Percentiles rank a stretch among this genome's conserved stretches.
phyloP scores from a whole-genome alignment of 2,329 filamentous ascomycete genomes.

The Knufia petricola region DNA sequence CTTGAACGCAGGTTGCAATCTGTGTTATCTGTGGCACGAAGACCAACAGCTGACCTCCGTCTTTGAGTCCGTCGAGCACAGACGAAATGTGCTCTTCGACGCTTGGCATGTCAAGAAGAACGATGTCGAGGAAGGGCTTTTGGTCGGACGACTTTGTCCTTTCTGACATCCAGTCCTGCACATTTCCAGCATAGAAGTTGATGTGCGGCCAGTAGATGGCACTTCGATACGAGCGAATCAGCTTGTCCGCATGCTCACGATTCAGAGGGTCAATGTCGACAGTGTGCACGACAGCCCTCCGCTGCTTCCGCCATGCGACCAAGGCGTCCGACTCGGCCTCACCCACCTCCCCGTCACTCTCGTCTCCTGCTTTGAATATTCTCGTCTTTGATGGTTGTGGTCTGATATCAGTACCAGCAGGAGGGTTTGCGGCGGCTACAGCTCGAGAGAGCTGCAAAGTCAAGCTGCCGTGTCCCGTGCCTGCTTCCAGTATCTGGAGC shows the following conservation, averaged over 20 bases:
- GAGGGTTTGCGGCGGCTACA: conserved; percentile 59
- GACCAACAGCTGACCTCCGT: conserved; percentile 56
- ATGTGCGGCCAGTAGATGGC: conserved; percentile 62
- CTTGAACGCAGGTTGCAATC: conserved; percentile 54
- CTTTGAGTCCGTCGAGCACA: conserved; percentile 45
- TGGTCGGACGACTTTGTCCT: conserved; percentile 18
- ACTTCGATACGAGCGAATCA: conserved; percentile 57
- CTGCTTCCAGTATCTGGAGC: conserved; percentile 71
- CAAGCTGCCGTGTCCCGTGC: conserved; percentile 73
- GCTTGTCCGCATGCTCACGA: conserved; percentile 53
- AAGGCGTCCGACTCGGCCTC: conserved; percentile 28
- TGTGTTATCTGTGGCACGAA: conserved; percentile 74
- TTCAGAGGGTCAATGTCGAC: conserved; percentile 57
- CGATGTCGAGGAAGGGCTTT: conserved; percentile 59
- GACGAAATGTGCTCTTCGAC: conserved; percentile 43
- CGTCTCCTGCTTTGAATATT: conserved; percentile 1
- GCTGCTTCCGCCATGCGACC: conserved; percentile 39
- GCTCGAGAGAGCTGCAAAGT: conserved; percentile 67
- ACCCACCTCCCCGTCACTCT: background rate
- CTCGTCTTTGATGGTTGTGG: conserved; percentile 16
- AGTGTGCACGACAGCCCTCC: conserved; percentile 64
- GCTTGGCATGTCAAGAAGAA: conserved; percentile 63
- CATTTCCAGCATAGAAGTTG: conserved; percentile 62
- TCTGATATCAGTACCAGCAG: conserved; percentile 29
- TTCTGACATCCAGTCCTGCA: conserved; percentile 52